Conservation (phyloP, 2,329 filamentous ascomycete species). For the Xylariaceae sp. region DNA sequence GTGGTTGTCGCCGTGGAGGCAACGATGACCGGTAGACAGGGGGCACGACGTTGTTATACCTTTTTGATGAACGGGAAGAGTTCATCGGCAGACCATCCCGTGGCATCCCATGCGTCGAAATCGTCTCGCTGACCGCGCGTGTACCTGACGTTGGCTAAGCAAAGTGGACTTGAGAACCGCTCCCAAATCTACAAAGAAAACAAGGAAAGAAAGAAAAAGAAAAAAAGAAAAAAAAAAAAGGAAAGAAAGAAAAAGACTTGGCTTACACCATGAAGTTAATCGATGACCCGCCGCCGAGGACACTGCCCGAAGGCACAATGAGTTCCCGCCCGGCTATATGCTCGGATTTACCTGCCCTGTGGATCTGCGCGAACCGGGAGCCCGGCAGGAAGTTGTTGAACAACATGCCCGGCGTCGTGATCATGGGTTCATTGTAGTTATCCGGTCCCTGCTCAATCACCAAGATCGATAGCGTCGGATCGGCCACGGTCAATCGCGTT, state of each 20-base stretch:
- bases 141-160: conserved; percentile 20
- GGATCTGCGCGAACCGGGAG: conserved; percentile 42
- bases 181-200: conserved; percentile 20
- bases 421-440: conserved; percentile 1
- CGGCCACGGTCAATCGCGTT: conserved; percentile 14
- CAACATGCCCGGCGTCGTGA: conserved; percentile 43
- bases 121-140: conserved; percentile 31
- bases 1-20: neutral
- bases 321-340: neutral
- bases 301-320: conserved; percentile 28
- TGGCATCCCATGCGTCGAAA: conserved; percentile 28
- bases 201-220: no score
- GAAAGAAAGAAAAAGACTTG: neutral
- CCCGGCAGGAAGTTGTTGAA: conserved; percentile 41
- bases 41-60: conserved; percentile 14
- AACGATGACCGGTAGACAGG: neutral
- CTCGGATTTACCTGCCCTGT: conserved; percentile 23
- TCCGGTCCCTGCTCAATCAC: conserved; percentile 17
- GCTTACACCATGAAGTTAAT: conserved; percentile 43
- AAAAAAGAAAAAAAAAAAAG: no score
- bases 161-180: neutral
- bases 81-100: conserved; percentile 28
- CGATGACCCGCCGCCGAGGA: conserved; percentile 45
- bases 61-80: conserved; percentile 49
- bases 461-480: conserved; percentile 16